Base-by-base conservation (phyloP, 495 filamentous ascomycete species). In the Daldinia vernicosa region DNA sequence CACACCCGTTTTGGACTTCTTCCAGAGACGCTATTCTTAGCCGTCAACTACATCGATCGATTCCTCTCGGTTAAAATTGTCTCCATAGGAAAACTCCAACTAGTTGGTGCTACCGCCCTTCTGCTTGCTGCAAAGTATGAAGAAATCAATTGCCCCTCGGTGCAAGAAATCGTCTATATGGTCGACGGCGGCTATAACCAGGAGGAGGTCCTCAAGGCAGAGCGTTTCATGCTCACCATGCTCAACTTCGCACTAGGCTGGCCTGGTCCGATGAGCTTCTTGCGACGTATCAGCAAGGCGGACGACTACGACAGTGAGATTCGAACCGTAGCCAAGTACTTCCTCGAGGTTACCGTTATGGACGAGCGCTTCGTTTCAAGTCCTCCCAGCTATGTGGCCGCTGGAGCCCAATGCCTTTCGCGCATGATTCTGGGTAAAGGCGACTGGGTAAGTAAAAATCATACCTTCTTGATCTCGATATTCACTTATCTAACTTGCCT, bases 71-170 rank as follows among this genome's bases (percentile, higher is more conserved):
- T 88, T 82, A 98, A 98, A 82, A 87, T 97, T 27, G 94, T 99
- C 24, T 98, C 96, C 4, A 85, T 98, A 2, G 91, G 91, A 45
- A 99, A 98, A 83, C 85, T 99, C 19, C 95, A 99, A 81, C 88
- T 99, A 27, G 96, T 98, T 24, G 95, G 95, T 43, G 95, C 95
- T 12, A 98, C 96, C 9, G 95, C 95, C 6, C 91, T 99, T 72
- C 95, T 98, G 71, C 89, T 99, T 61, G 95, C 95, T 1, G 93
- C 96, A 70, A 99, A 99, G 81, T 98, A 98, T 74, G 95, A 99
- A 79, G 95, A 99, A 80, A 96, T 98, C 81, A 96, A 96, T 78
- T 95, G 93, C 75, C 95, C 95, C 8, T 95, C 96, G 0, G 89
- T 98, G 11, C 86, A 91, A 61, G 95, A 99, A 83, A 96, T 99